Percentiles rank a stretch among this genome's conserved stretches.
phyloP scores from a whole-genome alignment of 169 alveolate genomes.

The Plasmodium relictum region DNA sequence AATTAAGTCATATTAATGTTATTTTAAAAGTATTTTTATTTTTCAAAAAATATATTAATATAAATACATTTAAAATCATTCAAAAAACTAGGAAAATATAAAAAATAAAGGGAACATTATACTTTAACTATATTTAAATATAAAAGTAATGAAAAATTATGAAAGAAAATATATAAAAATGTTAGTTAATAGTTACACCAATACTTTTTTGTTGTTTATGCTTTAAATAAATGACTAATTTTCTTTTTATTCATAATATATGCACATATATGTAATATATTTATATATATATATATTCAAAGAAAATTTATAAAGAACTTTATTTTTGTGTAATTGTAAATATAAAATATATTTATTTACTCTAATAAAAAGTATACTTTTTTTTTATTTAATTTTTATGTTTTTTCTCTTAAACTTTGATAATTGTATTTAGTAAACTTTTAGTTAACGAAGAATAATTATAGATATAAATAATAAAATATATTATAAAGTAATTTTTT shows the following conservation, averaged over 20 bases:
- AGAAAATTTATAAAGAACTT: background rate
- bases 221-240: background rate
- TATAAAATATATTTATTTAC: background rate
- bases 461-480: conserved; percentile 6
- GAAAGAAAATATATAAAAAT: background rate
- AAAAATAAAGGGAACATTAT: background rate
- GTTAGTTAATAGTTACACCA: background rate
- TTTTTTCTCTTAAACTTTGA: background rate
- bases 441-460: conserved; percentile 5
- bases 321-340: background rate
- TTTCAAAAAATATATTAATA: background rate
- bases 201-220: background rate
- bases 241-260: background rate
- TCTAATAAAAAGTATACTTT: background rate
- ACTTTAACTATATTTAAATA: background rate
- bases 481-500: conserved; percentile 19
- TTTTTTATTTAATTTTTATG: background rate
- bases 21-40: background rate
- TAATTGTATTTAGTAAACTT: conserved; percentile 18
- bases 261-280: background rate
- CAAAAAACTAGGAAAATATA: background rate
- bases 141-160: background rate
- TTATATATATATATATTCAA: conserved; percentile 1
- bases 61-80: background rate
- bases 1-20: background rate